A percentile compares a stretch with the other conserved stretches of the same genome.
Evolutionary conservation across 1,139 yeast genomes (phyloP).

Genomic region (Candida pseudocylindracea): DNA sequence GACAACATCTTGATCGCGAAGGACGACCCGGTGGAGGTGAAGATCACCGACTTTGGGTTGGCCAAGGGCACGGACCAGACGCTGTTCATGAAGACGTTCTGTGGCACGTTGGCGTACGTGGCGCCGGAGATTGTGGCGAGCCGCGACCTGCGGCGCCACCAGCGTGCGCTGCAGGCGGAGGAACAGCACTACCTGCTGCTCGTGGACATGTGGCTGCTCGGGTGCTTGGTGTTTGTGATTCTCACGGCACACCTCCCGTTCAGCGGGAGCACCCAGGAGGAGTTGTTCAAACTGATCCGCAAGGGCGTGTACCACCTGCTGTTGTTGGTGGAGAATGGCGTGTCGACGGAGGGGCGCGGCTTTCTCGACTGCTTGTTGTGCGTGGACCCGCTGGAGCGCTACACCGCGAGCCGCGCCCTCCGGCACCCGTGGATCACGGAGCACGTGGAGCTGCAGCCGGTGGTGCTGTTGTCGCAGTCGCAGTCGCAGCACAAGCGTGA

Average conservation of each 20-base stretch:
- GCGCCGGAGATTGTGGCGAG: conserved; percentile 69
- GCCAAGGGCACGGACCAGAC: conserved; percentile 66
- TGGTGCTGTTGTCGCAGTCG: conserved; percentile 45
- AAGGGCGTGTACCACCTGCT: conserved; percentile 65
- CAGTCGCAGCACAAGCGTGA: conserved; percentile 29
- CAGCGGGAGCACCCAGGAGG: conserved; percentile 79
- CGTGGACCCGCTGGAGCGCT: conserved; percentile 49
- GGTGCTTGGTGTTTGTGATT: conserved; percentile 77
- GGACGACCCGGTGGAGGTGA: conserved; percentile 76
- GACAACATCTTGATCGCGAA: conserved; percentile 81
- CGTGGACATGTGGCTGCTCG: conserved; percentile 86
- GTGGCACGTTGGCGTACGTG: conserved; percentile 77
- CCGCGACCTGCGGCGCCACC: too few species aligned
- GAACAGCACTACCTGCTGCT: conserved; percentile 47
- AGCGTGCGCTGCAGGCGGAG: conserved; percentile 2
- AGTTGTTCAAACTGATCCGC: conserved; percentile 53
- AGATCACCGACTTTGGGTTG: conserved; percentile 83
- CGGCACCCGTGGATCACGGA: conserved; percentile 40
- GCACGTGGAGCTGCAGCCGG: conserved; percentile 9
- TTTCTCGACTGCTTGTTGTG: conserved; percentile 49
- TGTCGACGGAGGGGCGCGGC: conserved; percentile 42
- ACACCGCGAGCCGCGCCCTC: conserved; percentile 53
- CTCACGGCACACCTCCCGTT: conserved; percentile 86
- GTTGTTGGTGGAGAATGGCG: conserved; percentile 45
- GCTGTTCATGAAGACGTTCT: conserved; percentile 66